Conservation (phyloP, 495 filamentous ascomycete species). For the Penicillium egyptiacum region DNA sequence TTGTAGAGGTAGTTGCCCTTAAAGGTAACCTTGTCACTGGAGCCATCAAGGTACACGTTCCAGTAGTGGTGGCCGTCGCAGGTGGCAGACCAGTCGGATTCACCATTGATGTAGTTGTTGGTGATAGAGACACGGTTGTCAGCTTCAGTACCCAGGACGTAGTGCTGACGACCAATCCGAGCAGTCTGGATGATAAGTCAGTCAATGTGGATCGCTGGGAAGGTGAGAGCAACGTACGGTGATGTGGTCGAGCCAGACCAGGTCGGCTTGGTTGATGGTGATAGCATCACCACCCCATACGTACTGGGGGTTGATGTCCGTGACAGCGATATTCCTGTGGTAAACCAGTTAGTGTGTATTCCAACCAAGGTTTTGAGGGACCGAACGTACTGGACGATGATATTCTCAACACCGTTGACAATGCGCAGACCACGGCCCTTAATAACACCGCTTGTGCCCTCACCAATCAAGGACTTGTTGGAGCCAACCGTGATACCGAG, state of each 20-base stretch:
- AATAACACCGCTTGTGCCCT: constrained; percentile 40
- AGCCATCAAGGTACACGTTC: constrained; percentile 43
- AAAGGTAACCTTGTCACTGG: constrained; percentile 43
- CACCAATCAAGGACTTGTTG: constrained; percentile 46
- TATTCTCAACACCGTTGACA: constrained; percentile 41
- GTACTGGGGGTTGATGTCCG: constrained; percentile 49
- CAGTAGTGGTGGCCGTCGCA: constrained; percentile 51
- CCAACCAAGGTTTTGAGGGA: neutral
- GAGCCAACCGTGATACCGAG: constrained; percentile 47
- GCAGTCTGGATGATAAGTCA: constrained; percentile 26
- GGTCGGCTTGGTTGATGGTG: constrained; percentile 39
- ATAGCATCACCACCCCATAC: constrained; percentile 54
- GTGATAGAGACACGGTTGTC: constrained; percentile 46
- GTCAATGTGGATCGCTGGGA: neutral
- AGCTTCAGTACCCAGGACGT: constrained; percentile 41
- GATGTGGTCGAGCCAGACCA: constrained; percentile 52
- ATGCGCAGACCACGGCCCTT: constrained; percentile 47
- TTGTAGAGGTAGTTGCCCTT: constrained; percentile 51
- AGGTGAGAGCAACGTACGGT: constrained; percentile 14
- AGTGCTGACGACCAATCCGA: constrained; percentile 47
- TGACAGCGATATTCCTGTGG: constrained; percentile 46
- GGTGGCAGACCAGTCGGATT: constrained; percentile 39
- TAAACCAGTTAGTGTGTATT: neutral
- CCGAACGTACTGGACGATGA: constrained; percentile 45
- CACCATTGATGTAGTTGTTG: constrained; percentile 49